Conservation (phyloP, 768 basidiomycete species). For the Leccinum broughii region DNA sequence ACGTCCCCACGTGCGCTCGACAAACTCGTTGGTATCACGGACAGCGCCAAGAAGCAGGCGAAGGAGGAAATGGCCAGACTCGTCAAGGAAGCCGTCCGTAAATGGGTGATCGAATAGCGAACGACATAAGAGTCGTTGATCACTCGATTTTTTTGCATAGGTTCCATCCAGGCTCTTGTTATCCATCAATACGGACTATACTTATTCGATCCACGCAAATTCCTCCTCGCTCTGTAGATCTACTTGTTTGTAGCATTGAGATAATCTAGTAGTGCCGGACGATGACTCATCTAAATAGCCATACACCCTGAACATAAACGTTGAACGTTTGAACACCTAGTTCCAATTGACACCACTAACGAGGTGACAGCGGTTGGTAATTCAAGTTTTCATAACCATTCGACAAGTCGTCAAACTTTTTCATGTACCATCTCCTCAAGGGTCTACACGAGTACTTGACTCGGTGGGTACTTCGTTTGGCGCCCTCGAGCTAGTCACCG, state of each 20-base stretch:
- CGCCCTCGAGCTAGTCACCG: background rate
- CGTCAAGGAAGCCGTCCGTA: slow-evolving; percentile 70
- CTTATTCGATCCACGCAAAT: slow-evolving; percentile 15
- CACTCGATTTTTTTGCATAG: slow-evolving; percentile 4
- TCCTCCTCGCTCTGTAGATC: slow-evolving; percentile 12
- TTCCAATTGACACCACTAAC: no score
- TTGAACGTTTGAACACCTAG: no score
- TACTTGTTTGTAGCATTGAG: slow-evolving; percentile 20
- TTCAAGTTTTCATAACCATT: background rate
- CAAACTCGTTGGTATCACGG: slow-evolving; percentile 73
- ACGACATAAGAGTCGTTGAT: background rate
- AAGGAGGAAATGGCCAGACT: slow-evolving; percentile 72
- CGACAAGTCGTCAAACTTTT: background rate
- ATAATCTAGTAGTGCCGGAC: slow-evolving; percentile 9
- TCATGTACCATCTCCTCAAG: slow-evolving; percentile 93
- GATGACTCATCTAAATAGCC: background rate
- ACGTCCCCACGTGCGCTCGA: slow-evolving; percentile 73
- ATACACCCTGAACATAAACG: background rate
- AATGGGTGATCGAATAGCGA: slow-evolving; percentile 63
- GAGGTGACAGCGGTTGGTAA: background rate
- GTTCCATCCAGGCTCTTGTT: slow-evolving; percentile 1
- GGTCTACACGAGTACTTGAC: slow-evolving; percentile 91
- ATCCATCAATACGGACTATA: slow-evolving; percentile 5
- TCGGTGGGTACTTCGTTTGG: slow-evolving; percentile 44
- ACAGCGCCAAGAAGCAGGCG: slow-evolving; percentile 82